These are phyloP conservation scores for Pyronema omphalodes DNA, from an alignment of 495 filamentous ascomycete species.

Conservation along the genomic window DNA sequence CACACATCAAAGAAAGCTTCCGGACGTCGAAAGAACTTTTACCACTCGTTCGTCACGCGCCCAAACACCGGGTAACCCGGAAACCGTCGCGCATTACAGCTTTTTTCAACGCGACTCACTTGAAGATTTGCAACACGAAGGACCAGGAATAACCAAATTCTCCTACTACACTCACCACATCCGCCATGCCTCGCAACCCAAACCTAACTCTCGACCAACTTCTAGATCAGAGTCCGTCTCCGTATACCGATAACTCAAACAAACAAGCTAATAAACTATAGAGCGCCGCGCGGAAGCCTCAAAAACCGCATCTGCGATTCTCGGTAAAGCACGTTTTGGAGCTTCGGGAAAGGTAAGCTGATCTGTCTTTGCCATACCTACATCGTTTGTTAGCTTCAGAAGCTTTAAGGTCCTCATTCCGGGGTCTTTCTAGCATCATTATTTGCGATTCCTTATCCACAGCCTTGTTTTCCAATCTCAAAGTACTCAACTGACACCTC, in stretches of 20 bases:
- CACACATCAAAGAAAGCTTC: too few species aligned
- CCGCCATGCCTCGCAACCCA: neutral
- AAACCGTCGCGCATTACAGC: too few species aligned
- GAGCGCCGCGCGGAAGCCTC: conserved; percentile 21
- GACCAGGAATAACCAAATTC: neutral
- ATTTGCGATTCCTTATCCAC: neutral
- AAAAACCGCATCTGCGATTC: conserved; percentile 16
- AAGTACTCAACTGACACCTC: neutral
- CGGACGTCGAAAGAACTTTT: too few species aligned
- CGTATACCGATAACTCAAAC: neutral
- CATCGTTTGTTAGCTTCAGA: neutral
- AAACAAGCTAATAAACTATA: neutral
- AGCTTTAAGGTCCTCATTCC: too few species aligned
- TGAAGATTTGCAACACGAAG: too few species aligned
- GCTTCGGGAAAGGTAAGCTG: neutral
- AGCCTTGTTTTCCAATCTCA: neutral
- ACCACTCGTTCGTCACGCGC: too few species aligned
- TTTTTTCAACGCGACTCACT: too few species aligned
- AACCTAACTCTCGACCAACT: conserved; percentile 19
- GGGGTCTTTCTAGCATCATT: neutral
- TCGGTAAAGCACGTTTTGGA: conserved; percentile 17
- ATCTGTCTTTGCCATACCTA: conserved; percentile 8
- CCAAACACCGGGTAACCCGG: too few species aligned
- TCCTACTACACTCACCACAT: neutral
- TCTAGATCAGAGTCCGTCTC: conserved; percentile 17